These are phyloP conservation scores for Arabidopsis hybrid DNA, from an alignment of 441 rosid genomes.

Conservation along the genomic window DNA sequence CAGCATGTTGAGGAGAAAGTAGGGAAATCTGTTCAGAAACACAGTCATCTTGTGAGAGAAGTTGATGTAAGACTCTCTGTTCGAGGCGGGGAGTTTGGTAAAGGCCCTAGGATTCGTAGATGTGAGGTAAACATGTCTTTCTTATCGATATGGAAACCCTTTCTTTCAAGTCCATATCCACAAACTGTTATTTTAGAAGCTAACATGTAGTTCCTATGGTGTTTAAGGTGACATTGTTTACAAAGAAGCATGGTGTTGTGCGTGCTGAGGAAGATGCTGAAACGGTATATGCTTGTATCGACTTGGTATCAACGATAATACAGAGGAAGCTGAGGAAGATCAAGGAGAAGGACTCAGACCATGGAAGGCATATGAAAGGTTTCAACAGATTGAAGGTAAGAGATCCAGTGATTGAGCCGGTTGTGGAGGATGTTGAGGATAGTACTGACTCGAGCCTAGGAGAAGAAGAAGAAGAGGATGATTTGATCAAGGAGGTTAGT, in stretches of 20 bases:
- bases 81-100: slow-evolving; percentile 92
- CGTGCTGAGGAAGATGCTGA: slow-evolving; percentile 95
- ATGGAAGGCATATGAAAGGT: slow-evolving; percentile 92
- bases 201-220: slow-evolving; percentile 16
- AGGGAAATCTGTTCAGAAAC: slow-evolving; percentile 87
- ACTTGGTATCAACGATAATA: slow-evolving; percentile 77
- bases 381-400: slow-evolving; percentile 64
- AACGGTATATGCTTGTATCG: slow-evolving; percentile 75
- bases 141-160: background rate
- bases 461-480: slow-evolving; percentile 42
- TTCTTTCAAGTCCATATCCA: background rate
- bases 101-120: slow-evolving; percentile 84
- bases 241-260: slow-evolving; percentile 93
- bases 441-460: slow-evolving; percentile 23
- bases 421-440: slow-evolving; percentile 51
- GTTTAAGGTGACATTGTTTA: slow-evolving; percentile 77
- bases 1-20: slow-evolving; percentile 83
- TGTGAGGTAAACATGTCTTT: slow-evolving; percentile 67
- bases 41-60: slow-evolving; percentile 84
- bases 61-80: slow-evolving; percentile 90
- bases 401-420: slow-evolving; percentile 55
- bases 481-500: slow-evolving; percentile 65
- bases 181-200: slow-evolving; percentile 18
- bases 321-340: slow-evolving; percentile 93
- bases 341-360: slow-evolving; percentile 94